These are phyloP conservation scores for Polytrichum formosum DNA, from an alignment of 225 moss, liverwort and hornwort genomes.

Conservation along the genomic window DNA sequence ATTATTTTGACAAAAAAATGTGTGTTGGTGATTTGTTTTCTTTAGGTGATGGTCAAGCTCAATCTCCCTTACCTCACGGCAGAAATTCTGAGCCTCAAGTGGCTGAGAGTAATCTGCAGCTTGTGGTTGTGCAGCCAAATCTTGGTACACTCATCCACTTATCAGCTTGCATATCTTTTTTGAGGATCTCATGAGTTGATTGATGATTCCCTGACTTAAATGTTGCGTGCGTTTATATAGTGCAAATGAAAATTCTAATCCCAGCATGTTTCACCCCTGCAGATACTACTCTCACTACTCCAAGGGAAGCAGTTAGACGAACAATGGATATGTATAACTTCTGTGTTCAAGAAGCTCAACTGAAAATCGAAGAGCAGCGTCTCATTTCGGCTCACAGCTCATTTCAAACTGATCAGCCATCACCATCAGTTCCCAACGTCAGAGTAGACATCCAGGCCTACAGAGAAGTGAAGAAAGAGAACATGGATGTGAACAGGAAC, in stretches of 20 bases:
- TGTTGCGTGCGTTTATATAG: not conserved
- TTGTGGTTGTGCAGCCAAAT: conserved; percentile 16
- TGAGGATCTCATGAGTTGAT: not conserved
- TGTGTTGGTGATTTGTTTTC: not conserved
- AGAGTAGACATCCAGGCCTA: conserved; percentile 48
- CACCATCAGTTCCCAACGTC: not conserved
- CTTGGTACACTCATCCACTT: conserved; percentile 10
- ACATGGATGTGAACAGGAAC: conserved; percentile 23
- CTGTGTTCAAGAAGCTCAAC: conserved; percentile 26
- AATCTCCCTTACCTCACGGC: too few relatives aligned
- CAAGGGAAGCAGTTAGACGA: conserved; percentile 27
- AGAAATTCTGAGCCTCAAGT: conserved; percentile 6
- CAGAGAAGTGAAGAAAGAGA: conserved; percentile 27
- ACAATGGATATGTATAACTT: conserved; percentile 25
- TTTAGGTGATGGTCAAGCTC: too few relatives aligned
- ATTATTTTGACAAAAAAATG: not conserved
- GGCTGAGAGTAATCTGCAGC: conserved; percentile 3
- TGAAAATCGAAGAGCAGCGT: conserved; percentile 11
- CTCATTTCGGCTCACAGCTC: conserved; percentile 16
- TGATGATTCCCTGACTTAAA: not conserved
- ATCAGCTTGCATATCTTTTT: not conserved
- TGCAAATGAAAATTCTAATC: too few relatives aligned
- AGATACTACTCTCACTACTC: conserved; percentile 37
- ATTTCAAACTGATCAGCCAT: conserved; percentile 5
- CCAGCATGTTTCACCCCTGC: conserved; percentile 5